phyloP scores from a whole-genome alignment of 2,329 filamentous ascomycete species.

The Pseudogymnoascus sp. region DNA sequence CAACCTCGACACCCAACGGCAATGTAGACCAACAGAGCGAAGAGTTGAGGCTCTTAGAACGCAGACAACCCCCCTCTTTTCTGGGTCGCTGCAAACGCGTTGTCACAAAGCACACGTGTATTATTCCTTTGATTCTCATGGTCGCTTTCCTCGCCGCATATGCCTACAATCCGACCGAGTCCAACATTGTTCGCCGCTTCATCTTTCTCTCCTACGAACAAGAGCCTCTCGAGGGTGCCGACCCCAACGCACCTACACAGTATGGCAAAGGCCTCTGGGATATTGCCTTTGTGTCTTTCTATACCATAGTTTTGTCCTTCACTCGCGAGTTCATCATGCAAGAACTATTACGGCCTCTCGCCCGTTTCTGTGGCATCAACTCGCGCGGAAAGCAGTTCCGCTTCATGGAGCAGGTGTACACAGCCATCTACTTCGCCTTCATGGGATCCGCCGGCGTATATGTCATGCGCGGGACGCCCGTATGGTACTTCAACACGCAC shows the following conservation, averaged over 20 bases:
- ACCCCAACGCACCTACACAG: slow-evolving; percentile 45
- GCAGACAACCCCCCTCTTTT: slow-evolving; percentile 27
- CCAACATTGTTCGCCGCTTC: slow-evolving; percentile 71
- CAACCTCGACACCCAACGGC: background rate
- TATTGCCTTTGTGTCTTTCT: slow-evolving; percentile 80
- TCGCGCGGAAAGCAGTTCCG: slow-evolving; percentile 72
- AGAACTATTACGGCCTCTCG: slow-evolving; percentile 70
- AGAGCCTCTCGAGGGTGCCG: slow-evolving; percentile 41
- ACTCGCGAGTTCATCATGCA: slow-evolving; percentile 97
- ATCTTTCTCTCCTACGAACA: slow-evolving; percentile 86
- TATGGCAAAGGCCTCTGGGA: slow-evolving; percentile 89
- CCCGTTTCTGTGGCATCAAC: slow-evolving; percentile 59
- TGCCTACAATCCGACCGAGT: slow-evolving; percentile 63
- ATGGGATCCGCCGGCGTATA: slow-evolving; percentile 79
- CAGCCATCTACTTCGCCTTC: slow-evolving; percentile 78
- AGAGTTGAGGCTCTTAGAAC: slow-evolving; percentile 25
- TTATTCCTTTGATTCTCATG: slow-evolving; percentile 60
- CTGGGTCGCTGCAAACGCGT: slow-evolving; percentile 43
- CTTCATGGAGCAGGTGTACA: slow-evolving; percentile 96
- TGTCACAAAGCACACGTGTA: slow-evolving; percentile 51
- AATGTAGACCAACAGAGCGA: slow-evolving; percentile 9
- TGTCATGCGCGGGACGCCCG: slow-evolving; percentile 82
- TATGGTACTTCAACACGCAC: slow-evolving; percentile 91
- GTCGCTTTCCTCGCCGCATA: slow-evolving; percentile 58
- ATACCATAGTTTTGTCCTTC: slow-evolving; percentile 82